Percentiles rank a stretch among this genome's conserved stretches.
phyloP scores from a whole-genome alignment of 495 filamentous ascomycete genomes.

The Penicillium simplicissimum region DNA sequence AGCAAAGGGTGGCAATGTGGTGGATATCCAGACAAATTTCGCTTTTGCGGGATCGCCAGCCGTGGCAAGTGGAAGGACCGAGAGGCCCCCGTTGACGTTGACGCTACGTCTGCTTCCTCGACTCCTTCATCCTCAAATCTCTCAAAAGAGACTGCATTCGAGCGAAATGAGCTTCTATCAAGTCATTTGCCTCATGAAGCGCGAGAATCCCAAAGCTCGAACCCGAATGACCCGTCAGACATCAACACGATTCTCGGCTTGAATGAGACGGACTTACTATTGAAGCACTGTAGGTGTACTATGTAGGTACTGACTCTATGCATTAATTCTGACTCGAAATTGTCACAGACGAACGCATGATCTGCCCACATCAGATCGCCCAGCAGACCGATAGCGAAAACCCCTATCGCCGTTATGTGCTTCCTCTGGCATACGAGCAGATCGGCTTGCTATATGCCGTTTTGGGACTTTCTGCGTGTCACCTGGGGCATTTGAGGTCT shows the following conservation, averaged over 20 bases:
- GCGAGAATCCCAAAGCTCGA: neutral
- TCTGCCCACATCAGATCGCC: conserved; percentile 44
- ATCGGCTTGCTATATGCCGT: conserved; percentile 38
- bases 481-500: conserved; percentile 31
- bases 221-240: neutral
- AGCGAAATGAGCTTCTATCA: neutral
- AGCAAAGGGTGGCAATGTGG: conserved; percentile 29
- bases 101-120: neutral
- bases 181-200: neutral
- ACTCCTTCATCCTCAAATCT: neutral
- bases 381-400: conserved; percentile 29
- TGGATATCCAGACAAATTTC: conserved; percentile 44
- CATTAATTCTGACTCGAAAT: neutral
- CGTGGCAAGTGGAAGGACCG: conserved; percentile 40
- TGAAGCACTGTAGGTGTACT: conserved; percentile 30
- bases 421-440: conserved; percentile 39
- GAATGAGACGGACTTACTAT: conserved; percentile 15
- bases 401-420: conserved; percentile 39
- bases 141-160: neutral
- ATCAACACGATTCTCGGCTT: conserved; percentile 4
- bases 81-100: conserved; percentile 5
- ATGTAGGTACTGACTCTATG: neutral
- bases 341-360: conserved; percentile 32
- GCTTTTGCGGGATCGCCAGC: conserved; percentile 41
- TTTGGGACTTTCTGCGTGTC: conserved; percentile 38